Percentiles rank a stretch among this genome's conserved stretches.
These are phyloP conservation scores for Cucurbita ficifolia DNA, from an alignment of 306 rosid genomes.

Conservation along the genomic window DNA sequence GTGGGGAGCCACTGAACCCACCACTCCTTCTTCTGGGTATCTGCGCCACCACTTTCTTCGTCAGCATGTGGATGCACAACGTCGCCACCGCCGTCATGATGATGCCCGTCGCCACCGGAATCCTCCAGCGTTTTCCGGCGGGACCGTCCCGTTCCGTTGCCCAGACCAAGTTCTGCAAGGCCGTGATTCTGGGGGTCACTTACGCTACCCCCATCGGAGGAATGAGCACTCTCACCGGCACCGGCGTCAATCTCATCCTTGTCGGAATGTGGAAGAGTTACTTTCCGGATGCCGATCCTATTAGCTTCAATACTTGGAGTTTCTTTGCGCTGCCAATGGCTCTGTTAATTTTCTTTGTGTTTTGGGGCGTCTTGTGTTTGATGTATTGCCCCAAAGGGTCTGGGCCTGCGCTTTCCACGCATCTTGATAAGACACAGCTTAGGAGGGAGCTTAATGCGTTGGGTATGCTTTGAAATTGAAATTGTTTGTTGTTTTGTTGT, in stretches of 20 bases:
- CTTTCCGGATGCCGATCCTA: constrained; percentile 37
- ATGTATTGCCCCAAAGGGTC: constrained; percentile 39
- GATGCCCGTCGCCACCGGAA: constrained; percentile 91
- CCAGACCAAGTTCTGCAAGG: constrained; percentile 48
- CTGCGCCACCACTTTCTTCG: constrained; percentile 58
- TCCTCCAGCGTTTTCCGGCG: constrained; percentile 46
- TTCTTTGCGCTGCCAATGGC: constrained; percentile 58
- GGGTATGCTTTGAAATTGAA: constrained; percentile 20
- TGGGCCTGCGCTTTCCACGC: constrained; percentile 31
- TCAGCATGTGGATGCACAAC: constrained; percentile 98
- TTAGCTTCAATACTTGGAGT: constrained; percentile 67
- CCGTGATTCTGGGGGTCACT: constrained; percentile 59
- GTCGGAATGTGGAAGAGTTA: constrained; percentile 82
- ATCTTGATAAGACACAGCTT: constrained; percentile 51
- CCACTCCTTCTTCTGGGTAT: constrained; percentile 47
- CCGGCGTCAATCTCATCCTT: constrained; percentile 75
- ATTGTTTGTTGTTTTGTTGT: neutral
- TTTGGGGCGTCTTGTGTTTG: constrained; percentile 52
- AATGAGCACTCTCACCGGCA: constrained; percentile 72
- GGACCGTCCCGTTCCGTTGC: constrained; percentile 20
- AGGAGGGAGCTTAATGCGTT: constrained; percentile 59
- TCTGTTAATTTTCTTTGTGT: constrained; percentile 22
- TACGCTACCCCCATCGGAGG: constrained; percentile 61
- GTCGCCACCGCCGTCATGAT: constrained; percentile 69
- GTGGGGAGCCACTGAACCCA: constrained; percentile 69